Base-by-base conservation (phyloP, 345 rosid species). In the Murraya paniculata region DNA sequence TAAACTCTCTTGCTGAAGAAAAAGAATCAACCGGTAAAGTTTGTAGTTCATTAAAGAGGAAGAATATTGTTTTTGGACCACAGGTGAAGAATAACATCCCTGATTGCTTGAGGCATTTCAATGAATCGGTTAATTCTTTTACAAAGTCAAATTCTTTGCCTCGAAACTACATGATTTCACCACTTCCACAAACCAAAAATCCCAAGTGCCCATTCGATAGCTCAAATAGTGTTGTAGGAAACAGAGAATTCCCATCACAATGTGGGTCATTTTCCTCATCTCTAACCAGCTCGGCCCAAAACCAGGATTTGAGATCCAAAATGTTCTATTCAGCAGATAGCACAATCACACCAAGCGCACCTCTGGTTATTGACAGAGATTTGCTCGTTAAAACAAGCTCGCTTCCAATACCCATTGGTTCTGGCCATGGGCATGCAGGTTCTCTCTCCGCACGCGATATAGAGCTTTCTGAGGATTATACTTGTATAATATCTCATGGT, bases 381-480 rank as follows among this genome's bases (percentile, higher is more conserved):
- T 71, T 60, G 66, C 77, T 70, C 36, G 50, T 75, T 72, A 85
- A 85, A 66, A 74, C 82, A 39, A 80, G 68, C 81, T 86, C 91
- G 31, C 85, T 85, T 72, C 89, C 90, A 27, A 48, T 84, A 39
- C 68, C 88, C 70, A 78, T 86, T 56, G 78, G 81, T 65, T 68
- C 84, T 70, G 64, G 77, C 71, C 78, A 66, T 56, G 83, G 66
- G 39, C 27, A 27, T 48, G 76, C 74, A 57, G 78, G 83, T 25
- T 81, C 92, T 57, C 88, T 90, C 82, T 79, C 91, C 30, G 85
- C 81, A 18, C 81, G 65, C 65, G 91, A 89, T 65, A 84, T 91
- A 81, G 92, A 86, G 48, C 90, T 81, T 50, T 90, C 94, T 30
- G 94, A 90, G 92, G 94, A 90, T 39, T 90, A 90, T 73, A 90